Conservation (phyloP, 257 asterid genomes). For the Mentha longifolia region DNA sequence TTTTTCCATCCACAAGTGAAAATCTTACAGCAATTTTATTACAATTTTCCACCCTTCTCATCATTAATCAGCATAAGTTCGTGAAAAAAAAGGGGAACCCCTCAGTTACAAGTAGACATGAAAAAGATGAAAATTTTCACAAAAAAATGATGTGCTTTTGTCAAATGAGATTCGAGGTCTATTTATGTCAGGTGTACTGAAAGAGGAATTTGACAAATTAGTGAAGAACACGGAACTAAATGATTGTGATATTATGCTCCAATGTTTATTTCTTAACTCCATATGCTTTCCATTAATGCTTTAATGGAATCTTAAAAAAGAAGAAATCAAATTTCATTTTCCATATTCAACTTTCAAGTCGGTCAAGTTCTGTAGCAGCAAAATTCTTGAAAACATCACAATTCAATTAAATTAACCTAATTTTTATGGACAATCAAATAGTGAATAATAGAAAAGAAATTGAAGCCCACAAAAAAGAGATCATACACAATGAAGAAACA, state of each 20-base stretch:
- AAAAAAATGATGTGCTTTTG: conserved; percentile 29
- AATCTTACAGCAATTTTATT: conserved; percentile 31
- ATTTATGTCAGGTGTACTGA: conserved; percentile 37
- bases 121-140: conserved; percentile 28
- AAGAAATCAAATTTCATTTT: conserved; percentile 17
- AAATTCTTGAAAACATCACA: conserved; percentile 34
- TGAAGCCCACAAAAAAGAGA: conserved; percentile 2
- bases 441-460: background rate
- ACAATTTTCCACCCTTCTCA: conserved; percentile 37
- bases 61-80: conserved; percentile 38
- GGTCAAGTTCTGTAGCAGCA: conserved; percentile 10
- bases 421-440: conserved; percentile 18
- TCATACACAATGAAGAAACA: conserved; percentile 14
- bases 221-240: conserved; percentile 54
- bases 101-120: conserved; percentile 49
- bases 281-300: conserved; percentile 43
- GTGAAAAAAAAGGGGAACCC: conserved; percentile 55
- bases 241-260: conserved; percentile 50
- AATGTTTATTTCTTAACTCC: conserved; percentile 40
- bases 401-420: background rate
- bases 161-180: conserved; percentile 38
- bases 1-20: conserved; percentile 20
- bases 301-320: conserved; percentile 12
- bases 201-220: conserved; percentile 39
- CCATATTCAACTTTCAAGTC: conserved; percentile 26